A percentile compares a stretch with the other conserved stretches of the same genome.
These are phyloP conservation scores for Leccinum rimulosum DNA, from an alignment of 768 basidiomycete genomes.

Conservation along the genomic window DNA sequence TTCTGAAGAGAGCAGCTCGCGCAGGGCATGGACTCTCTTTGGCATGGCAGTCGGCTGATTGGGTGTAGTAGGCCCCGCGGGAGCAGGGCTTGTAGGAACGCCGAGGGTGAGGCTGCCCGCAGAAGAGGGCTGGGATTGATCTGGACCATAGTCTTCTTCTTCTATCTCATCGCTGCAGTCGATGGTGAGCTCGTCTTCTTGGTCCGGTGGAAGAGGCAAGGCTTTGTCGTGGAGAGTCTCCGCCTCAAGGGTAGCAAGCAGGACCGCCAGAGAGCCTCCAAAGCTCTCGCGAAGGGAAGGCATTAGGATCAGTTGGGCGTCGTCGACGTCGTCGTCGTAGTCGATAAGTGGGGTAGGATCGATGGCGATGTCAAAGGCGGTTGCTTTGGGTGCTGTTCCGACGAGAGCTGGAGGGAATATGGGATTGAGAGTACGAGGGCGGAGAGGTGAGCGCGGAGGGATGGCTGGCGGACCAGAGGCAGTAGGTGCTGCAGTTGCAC, in stretches of 20 bases:
- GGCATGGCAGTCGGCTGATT: conserved; percentile 41
- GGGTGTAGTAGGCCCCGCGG: conserved; percentile 20
- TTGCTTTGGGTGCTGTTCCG: conserved; percentile 11
- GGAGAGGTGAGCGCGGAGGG: conserved; percentile 33
- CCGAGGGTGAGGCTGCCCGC: conserved; percentile 27
- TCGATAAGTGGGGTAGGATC: background rate
- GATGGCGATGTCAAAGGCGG: background rate
- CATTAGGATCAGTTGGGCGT: conserved; percentile 22
- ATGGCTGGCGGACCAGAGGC: conserved; percentile 21
- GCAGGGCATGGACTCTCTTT: conserved; percentile 75
- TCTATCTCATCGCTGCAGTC: conserved; percentile 24
- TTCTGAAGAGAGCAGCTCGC: conserved; percentile 77
- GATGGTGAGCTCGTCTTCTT: conserved; percentile 22
- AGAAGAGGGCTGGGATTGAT: conserved; percentile 25
- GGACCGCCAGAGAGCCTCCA: conserved; percentile 31
- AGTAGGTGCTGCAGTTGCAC: background rate
- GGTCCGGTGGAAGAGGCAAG: conserved; percentile 28
- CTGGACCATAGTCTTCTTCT: conserved; percentile 29
- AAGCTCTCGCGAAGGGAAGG: conserved; percentile 31
- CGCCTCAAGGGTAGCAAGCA: conserved; percentile 31
- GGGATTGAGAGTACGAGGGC: conserved; percentile 23
- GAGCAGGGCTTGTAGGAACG: conserved; percentile 2
- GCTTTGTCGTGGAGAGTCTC: conserved; percentile 32
- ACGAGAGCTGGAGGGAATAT: conserved; percentile 10
- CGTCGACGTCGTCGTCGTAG: conserved; percentile 51